These are phyloP conservation scores for Debaryomycetaceae sp. DNA, from an alignment of 1,139 yeast genomes.

Conservation along the genomic window DNA sequence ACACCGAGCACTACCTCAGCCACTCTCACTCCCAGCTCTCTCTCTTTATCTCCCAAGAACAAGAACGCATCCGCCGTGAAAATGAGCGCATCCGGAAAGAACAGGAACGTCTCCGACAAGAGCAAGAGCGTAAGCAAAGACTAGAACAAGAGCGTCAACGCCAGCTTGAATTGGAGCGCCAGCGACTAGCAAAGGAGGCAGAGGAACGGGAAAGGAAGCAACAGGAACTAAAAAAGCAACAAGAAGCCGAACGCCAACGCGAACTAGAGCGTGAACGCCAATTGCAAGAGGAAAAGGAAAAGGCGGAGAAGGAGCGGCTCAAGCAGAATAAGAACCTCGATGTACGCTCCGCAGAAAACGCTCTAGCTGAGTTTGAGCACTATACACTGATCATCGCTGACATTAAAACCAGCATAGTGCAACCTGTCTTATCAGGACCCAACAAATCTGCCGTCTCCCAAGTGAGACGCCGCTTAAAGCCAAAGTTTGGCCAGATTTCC, in stretches of 20 bases:
- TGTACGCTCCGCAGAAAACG: conserved; percentile 23
- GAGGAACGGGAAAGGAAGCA: conserved; percentile 3
- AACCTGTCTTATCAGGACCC: conserved; percentile 30
- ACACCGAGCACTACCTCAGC: no score
- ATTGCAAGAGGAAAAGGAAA: conserved; percentile 3
- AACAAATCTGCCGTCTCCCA: conserved; percentile 32
- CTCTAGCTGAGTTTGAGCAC: conserved; percentile 37
- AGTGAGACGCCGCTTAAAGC: conserved; percentile 64
- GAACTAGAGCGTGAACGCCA: conserved; percentile 6
- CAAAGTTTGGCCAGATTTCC: conserved; percentile 86
- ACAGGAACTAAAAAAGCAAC: conserved; percentile 3
- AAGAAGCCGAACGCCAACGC: conserved; percentile 5
- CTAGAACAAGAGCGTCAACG: conserved; percentile 1
- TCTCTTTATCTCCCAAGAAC: no score
- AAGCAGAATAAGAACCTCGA: conserved; percentile 4
- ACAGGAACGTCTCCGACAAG: no score
- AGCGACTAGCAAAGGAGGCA: conserved; percentile 4
- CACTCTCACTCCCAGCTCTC: no score
- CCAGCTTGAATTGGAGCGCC: conserved; percentile 1
- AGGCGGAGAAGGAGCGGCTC: conserved; percentile 7
- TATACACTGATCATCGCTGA: conserved; percentile 46
- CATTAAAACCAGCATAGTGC: conserved; percentile 50
- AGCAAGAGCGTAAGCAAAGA: conserved; percentile 3
- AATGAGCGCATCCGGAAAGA: no score
- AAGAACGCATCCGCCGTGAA: no score